phyloP scores from a whole-genome alignment of 495 filamentous ascomycete species.

The Penicillium arizonense region DNA sequence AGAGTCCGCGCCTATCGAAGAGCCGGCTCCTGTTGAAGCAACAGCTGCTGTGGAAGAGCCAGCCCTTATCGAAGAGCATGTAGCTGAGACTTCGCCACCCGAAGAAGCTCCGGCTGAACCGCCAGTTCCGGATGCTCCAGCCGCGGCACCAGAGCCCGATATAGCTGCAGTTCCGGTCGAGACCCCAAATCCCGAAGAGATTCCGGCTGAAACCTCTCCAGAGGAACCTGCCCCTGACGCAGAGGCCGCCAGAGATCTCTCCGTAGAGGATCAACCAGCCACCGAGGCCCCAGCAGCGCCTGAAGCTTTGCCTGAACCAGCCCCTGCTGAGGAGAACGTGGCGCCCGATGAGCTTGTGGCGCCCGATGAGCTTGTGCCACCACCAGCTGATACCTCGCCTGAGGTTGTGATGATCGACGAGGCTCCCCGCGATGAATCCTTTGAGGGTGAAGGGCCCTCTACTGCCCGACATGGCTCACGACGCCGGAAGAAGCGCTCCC shows the following conservation, averaged over 20 bases:
- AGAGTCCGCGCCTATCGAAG: conserved; percentile 14
- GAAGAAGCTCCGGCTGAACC: not conserved
- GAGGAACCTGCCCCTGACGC: conserved; percentile 2
- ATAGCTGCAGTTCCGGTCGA: conserved; percentile 1
- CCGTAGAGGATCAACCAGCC: conserved; percentile 14
- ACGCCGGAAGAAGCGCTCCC: conserved; percentile 33
- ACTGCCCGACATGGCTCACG: conserved; percentile 16
- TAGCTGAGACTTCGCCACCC: not conserved
- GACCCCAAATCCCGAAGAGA: conserved; percentile 1
- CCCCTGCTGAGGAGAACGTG: conserved; percentile 10
- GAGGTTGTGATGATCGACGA: conserved; percentile 3
- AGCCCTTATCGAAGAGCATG: not conserved
- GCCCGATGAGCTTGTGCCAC: conserved; percentile 4
- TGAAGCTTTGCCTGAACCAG: conserved; percentile 4
- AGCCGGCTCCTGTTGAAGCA: not conserved
- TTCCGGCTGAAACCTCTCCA: conserved; percentile 6
- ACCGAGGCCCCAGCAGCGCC: not conserved
- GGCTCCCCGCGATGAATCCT: conserved; percentile 5
- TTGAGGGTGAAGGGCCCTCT: conserved; percentile 11
- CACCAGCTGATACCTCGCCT: conserved; percentile 7
- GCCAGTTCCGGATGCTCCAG: not conserved
- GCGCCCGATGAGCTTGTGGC: conserved; percentile 6
- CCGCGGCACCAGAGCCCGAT: conserved; percentile 4
- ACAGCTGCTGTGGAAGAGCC: conserved; percentile 10
- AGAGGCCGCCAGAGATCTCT: conserved; percentile 12